Base-by-base conservation (phyloP, 2,329 filamentous ascomycete genomes). In the Aspergillus pseudonomiae region DNA sequence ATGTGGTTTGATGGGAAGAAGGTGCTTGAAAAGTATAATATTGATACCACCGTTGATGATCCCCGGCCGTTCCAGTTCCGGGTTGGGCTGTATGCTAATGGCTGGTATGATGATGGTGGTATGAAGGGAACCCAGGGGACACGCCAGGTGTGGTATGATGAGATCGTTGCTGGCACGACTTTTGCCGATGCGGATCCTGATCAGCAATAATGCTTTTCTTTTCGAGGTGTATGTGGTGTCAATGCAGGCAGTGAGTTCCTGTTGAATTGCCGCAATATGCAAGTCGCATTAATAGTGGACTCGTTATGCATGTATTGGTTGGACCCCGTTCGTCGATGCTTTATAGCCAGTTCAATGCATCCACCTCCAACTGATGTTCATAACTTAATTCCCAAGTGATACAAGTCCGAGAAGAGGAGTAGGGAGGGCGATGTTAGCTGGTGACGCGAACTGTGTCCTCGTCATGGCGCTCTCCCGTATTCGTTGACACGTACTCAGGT, bases 121-220 rank as follows among this genome's bases (percentile, higher is more conserved):
- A 75, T 77, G 68, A 66, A 74, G 54, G 81, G 80, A 0, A 77
- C 64, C 19, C 82, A 84, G 74, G 67, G 70, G 0, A 80, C 79
- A 26, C 74, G 83, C 11, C 77, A 83, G 72, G 69, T 84, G n/a
- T 85, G 82, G 81, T 83, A 79, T 66, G 83, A 85, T 65, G 78
- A 84, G 74, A 78, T 85, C 63, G 77, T 79, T 6, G 73, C 80
- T 9, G 83, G 81, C 1, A 79, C 78, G 2, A 74, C 70, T 1
- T 80, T 78, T 64, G 71, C 72, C 10, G 80, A 82, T 68, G 79
- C 75, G 1, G 76, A 80, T 62, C 76, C 78, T 9, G 46, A 50
- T n/a, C 46, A 30, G 46, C 26, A 26, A 26, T 50, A 50, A 50
- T 30, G 26, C 6, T n/a, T 41, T 4, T 6, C 19, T 19, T 41